A percentile compares a stretch with the other conserved stretches of the same genome.
Conservation (phyloP, 805 yeast genomes). For the Schwanniomyces occidentalis region DNA sequence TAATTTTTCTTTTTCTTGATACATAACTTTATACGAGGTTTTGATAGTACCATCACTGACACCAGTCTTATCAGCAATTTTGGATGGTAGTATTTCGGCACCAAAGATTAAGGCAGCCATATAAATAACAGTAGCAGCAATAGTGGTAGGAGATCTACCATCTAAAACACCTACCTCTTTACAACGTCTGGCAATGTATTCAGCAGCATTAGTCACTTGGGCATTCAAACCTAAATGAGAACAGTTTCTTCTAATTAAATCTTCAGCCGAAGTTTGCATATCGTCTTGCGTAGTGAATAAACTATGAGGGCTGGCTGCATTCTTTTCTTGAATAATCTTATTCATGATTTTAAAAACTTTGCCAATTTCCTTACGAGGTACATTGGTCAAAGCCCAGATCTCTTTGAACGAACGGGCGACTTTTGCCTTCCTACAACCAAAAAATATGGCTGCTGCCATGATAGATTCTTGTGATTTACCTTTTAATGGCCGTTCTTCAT, state of each 20-base stretch:
- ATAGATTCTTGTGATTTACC: conserved; percentile 92
- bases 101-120: conserved; percentile 90
- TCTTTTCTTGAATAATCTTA: conserved; percentile 53
- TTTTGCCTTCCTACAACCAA: conserved; percentile 91
- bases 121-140: conserved; percentile 96
- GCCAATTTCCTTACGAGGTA: conserved; percentile 92
- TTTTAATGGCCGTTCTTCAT: conserved; percentile 80
- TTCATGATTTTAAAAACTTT: conserved; percentile 85
- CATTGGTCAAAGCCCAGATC: conserved; percentile 91
- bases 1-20: conserved; percentile 62
- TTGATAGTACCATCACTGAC: conserved; percentile 97
- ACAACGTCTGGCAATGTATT: conserved; percentile 84
- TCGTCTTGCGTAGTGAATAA: conserved; percentile 48
- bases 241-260: conserved; percentile 92
- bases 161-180: conserved; percentile 92
- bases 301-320: conserved; percentile 48
- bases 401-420: conserved; percentile 96
- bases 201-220: conserved; percentile 89
- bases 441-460: conserved; percentile 93
- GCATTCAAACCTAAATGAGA: conserved; percentile 87
- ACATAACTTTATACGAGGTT: conserved; percentile 81
- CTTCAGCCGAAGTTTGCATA: conserved; percentile 87
- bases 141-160: conserved; percentile 95
- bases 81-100: conserved; percentile 69
- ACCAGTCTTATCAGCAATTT: conserved; percentile 89